Base-by-base conservation (phyloP, 225 moss, liverwort and hornwort species). In the Physcomitrellopsis africana region DNA sequence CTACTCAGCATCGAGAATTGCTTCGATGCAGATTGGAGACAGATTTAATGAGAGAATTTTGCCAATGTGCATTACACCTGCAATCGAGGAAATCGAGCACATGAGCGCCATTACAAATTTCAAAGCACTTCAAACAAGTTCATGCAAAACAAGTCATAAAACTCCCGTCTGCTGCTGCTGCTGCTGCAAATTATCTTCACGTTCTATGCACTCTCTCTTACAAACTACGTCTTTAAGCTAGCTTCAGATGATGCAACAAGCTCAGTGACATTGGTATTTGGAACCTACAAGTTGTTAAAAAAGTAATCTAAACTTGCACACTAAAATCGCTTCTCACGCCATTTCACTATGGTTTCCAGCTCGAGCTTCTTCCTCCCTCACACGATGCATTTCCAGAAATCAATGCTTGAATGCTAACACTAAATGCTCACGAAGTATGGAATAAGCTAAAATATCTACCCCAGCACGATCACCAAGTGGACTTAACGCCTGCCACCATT, bases 1-100 rank as follows among this genome's bases (percentile, higher is more conserved):
- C 22, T 42, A 43, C 78, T 67, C 52, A 79, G 67, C 72, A 67
- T 72, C 67, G 67, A 64, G 59, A 60, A 51, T 48, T 32, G 47
- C 47, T 67, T 15, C 47, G 10, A 2, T 7, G 46, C 4, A 37
- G 48, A 16, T 58, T 12, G 16, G 41, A 16, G 3, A 58, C 15
- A 56, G 46, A 60, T 14, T 19, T 11, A 20, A 17, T 23, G 23
- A 44, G 23, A 44, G 7, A 0, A 79, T 32, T 8, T 52, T 13
- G 32, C 24, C 2, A 58, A 22, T 20, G 11, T 16, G 43, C 23
- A 19, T 5, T 52, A 10, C 22, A 14, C 66, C 78, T 72, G 72
- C 58, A 14, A 57, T 41, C 11, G 19, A 20, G 26, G 54, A 60
- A 24, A 9, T 12, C 52, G 16, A 0, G 15, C 42, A 60, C 13